Evolutionary conservation across 352 stramenopile species (phyloP), one percentile per base, ranked within the genome.

Genomic region (Globisporangium paddicum): DNA sequence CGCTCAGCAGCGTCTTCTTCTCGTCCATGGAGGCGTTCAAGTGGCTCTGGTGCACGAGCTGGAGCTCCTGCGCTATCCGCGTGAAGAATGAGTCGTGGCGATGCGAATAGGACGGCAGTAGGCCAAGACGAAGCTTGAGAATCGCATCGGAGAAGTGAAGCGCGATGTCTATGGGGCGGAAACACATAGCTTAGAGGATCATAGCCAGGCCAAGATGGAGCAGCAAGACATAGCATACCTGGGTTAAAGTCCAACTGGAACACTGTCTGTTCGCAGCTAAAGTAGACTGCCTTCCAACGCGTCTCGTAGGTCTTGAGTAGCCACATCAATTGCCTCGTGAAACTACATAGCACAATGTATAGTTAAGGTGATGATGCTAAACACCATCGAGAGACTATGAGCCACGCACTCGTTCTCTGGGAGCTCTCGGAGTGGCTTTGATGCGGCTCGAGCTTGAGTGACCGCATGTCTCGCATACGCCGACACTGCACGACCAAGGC

Each of bases 201-300:
- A 3, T 16, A 48, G 7, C 19, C 7, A 21, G 40, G 7, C 21
- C 5, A 25, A 13, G 8, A 46, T 21, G 6, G 18, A 45, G 16
- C 7, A 4, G 5, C 11, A 21, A 8, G 40, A 0, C 6, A 25
- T 10, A 14, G 9, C 8, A 19, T 49, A 87, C 79, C 77, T 52
- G 72, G 67, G 18, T 83, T 66, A 19, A 66, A 75, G 56, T 85
- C 75, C 5, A 83, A 58, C 16, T 78, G 75, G 30, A 79, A 83
- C 11, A 85, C 56, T 2, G 56, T 68, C 25, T 74, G 60, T 40
- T 89, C 79, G 32, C 67, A 73, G 23, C 67, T 66, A 40, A 67
- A 79, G 48, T 76, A 67, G 11, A 85, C 62, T 1, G 73, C 68
- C 55, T 40, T 68, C 79, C 79, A 89, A n/a, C 77, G 71, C 32